These are phyloP conservation scores for Pleurotus sapidus DNA, from an alignment of 768 basidiomycete genomes.

Conservation along the genomic window DNA sequence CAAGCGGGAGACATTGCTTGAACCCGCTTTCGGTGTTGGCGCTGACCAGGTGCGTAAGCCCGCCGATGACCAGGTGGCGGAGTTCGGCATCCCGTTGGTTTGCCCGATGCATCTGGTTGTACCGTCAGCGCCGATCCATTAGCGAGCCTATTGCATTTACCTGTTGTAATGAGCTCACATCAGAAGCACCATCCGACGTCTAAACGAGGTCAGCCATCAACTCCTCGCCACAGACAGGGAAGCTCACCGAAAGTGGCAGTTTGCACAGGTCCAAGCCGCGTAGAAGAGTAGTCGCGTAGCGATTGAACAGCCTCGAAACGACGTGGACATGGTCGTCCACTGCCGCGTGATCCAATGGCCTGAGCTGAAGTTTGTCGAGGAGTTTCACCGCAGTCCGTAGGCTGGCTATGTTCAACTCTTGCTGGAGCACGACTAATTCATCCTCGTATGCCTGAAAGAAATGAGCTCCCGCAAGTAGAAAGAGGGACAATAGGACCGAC, in stretches of 20 bases:
- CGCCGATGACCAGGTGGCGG: constrained; percentile 75
- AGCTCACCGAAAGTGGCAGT: constrained; percentile 40
- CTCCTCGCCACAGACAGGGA: neutral
- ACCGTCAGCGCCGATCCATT: neutral
- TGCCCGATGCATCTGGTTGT: constrained; percentile 34
- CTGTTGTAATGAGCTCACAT: constrained; percentile 44
- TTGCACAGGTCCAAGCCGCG: constrained; percentile 56
- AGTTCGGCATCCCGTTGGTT: constrained; percentile 59
- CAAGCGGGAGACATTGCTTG: constrained; percentile 80
- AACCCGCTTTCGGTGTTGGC: constrained; percentile 87
- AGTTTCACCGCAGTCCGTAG: constrained; percentile 74
- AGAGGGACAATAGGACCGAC: constrained; percentile 32
- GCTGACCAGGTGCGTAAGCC: constrained; percentile 76
- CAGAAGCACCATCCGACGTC: constrained; percentile 49
- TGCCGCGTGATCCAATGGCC: constrained; percentile 47
- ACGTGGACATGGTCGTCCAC: constrained; percentile 67
- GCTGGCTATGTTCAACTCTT: constrained; percentile 72
- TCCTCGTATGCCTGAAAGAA: constrained; percentile 30
- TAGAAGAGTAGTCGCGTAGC: constrained; percentile 67
- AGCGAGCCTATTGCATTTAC: constrained; percentile 21
- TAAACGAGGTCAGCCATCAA: constrained; percentile 15
- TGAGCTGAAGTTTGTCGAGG: constrained; percentile 71
- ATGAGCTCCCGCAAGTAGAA: neutral
- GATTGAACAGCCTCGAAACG: constrained; percentile 76
- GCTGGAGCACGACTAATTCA: constrained; percentile 35